Conservation (phyloP, 2,329 filamentous ascomycete species). For the Fusarium hostae region DNA sequence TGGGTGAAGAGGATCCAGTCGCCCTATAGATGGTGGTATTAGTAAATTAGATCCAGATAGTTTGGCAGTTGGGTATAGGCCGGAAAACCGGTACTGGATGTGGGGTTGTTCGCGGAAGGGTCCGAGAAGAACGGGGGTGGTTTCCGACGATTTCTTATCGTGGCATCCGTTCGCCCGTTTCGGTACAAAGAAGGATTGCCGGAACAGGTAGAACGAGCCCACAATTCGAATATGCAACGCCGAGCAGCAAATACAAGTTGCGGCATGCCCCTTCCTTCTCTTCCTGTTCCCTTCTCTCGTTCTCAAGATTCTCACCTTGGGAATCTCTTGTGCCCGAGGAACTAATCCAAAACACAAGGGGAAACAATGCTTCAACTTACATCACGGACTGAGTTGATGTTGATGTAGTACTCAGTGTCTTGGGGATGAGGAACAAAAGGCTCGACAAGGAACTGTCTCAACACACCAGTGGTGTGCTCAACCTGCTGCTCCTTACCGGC, state of each 20-base stretch:
- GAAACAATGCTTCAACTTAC: constrained; percentile 69
- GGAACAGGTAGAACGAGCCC: constrained; percentile 38
- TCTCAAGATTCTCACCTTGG: not conserved
- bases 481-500: constrained; percentile 94
- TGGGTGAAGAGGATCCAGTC: constrained; percentile 99
- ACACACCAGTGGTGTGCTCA: constrained; percentile 86
- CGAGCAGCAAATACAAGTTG: constrained; percentile 38
- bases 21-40: constrained; percentile 68
- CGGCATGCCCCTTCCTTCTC: constrained; percentile 12
- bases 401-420: constrained; percentile 99
- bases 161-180: constrained; percentile 54
- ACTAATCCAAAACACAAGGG: constrained; percentile 24
- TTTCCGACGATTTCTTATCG: constrained; percentile 45
- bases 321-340: not conserved
- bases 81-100: constrained; percentile 9
- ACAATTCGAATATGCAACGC: constrained; percentile 38
- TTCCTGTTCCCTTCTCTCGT: not conserved
- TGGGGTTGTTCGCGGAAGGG: constrained; percentile 24
- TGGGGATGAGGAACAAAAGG: constrained; percentile 96
- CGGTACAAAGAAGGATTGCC: constrained; percentile 44
- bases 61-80: constrained; percentile 10
- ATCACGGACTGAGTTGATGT: constrained; percentile 99
- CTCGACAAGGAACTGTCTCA: constrained; percentile 97
- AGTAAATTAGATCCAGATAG: constrained; percentile 26
- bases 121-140: constrained; percentile 32